Base-by-base conservation (phyloP, 768 basidiomycete species). In the Cantharellus anzutake region DNA sequence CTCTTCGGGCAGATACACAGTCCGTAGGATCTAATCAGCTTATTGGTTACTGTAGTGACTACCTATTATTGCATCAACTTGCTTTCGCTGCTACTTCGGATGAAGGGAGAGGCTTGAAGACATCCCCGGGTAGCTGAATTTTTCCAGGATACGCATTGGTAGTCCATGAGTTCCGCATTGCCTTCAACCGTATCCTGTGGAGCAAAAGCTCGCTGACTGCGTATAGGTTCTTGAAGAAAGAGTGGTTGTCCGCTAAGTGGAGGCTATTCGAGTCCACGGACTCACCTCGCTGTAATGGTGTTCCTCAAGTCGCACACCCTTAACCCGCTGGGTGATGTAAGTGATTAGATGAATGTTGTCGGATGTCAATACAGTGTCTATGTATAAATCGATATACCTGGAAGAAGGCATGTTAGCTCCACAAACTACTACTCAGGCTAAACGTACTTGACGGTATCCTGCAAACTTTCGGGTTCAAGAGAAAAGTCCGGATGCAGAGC, bases 401-500 rank as follows among this genome's bases (percentile, higher is more conserved):
- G 16, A 3, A 41, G 11, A 3, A 57, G 48, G 3, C 40, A 42
- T 29, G 3, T 14, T 35, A 4, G 2, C 20, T 29, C 20, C 20
- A 1, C 20, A 29, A 29, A 29, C 20, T 29, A 29, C 20, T 29
- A 29, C 20, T 29, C 20, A 29, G 20, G 20, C 20, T 29, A 29
- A 29, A 29, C 83, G 52, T 64, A 96, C 91, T 84, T 88, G 34
- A 85, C 81, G 65, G 91, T 83, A 65, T 86, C 83, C 41, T 79
- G 73, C 42, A 93, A 69, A 48, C 82, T 82, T 41, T 86, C 84
- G 42, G 79, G 76, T 2, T 76, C 74, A 51, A 74, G 76, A 20
- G 75, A 76, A 65, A 91, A 93, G 70, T 99, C 96, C 3, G 94
- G 94, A 68, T 99, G 96, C 67, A 96, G 93, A 0, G 92, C 89